Evolutionary conservation across 768 basidiomycete genomes (phyloP), one percentile per base, ranked within the genome.

Genomic region (Suillus variegatus): DNA sequence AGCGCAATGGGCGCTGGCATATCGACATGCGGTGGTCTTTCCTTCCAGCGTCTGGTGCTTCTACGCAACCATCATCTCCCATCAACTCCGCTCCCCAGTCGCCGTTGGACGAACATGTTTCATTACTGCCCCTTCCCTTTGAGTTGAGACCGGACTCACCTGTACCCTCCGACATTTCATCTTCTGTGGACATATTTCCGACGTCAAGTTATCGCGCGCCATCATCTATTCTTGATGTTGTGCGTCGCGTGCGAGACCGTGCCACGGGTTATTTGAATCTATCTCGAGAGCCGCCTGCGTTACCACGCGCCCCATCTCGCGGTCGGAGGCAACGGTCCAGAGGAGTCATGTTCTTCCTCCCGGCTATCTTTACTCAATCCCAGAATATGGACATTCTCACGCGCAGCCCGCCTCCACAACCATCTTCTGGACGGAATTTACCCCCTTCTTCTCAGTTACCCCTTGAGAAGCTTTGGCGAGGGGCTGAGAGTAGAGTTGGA

Each of bases 291-390:
- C 61, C 71, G 54, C 76, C 78, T 38, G 76, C 79, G 22, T 67
- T 75, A 4, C 80, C 83, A 1, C 81, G 85, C 36, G 82, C 84
- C 2, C 82, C 86, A 49, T 71, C 83, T 54, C 83, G 85, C 56
- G 75, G 80, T 55, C 77, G 85, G 64, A 76, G 76, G 28, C 80
- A 85, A 64, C 79, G 81, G 64, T 83, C 84, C 57, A 84, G 87
- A 47, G 88, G 90, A 41, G 85, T 92, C 47, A 77, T 93, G 58
- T 93, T 91, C 78, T 93, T 93, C 82, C 82, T 94, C 60, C 93
- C 93, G 25, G 90, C 92, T 41, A 88, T 92, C 70, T 90, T 93
- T 74, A 82, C 90, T 4, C 81, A 86, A 12, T 74, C 78, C 16
- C 76, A 75, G 52, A 70, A 67, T 57, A 64, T 73, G 36, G 78